phyloP scores from a whole-genome alignment of 108 stramenopile genomes.

The Schizochytrium sp. region DNA sequence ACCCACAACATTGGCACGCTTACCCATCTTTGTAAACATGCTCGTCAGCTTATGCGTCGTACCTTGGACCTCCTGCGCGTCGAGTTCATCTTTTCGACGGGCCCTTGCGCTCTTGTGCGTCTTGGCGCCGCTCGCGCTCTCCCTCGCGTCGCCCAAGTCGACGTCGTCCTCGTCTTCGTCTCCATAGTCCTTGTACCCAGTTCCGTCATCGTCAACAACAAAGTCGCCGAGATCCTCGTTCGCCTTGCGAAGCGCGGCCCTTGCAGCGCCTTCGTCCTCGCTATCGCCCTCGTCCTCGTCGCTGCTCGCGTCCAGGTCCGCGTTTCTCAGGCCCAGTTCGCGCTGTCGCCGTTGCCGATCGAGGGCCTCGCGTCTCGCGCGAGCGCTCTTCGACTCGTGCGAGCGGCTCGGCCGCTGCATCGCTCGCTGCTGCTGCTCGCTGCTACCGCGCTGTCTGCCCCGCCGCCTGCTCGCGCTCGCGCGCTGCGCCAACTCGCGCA shows the following conservation, averaged over 20 bases:
- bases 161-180: conserved; percentile 59
- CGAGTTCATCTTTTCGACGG: neutral
- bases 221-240: conserved; percentile 86
- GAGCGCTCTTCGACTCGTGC: neutral
- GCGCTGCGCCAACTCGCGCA: too few species aligned
- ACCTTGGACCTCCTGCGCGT: neutral
- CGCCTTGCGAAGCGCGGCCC: conserved; percentile 46
- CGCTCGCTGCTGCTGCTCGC: neutral
- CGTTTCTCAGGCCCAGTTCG: conserved; percentile 5
- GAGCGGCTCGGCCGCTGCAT: neutral
- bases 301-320: conserved; percentile 31
- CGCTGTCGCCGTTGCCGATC: neutral
- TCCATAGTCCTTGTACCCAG: conserved; percentile 94
- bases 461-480: too few species aligned
- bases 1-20: neutral
- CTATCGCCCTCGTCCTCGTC: conserved; percentile 72
- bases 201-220: conserved; percentile 96
- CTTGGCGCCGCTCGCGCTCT: neutral
- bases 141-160: neutral
- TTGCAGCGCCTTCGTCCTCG: conserved; percentile 53
- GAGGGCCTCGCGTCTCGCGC: neutral
- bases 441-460: too few species aligned
- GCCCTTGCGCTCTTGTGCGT: neutral
- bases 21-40: neutral
- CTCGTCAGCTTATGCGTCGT: neutral